Evolutionary conservation across 1,284 basidiomycete genomes (phyloP).

Genomic region (Thelephora terrestris): DNA sequence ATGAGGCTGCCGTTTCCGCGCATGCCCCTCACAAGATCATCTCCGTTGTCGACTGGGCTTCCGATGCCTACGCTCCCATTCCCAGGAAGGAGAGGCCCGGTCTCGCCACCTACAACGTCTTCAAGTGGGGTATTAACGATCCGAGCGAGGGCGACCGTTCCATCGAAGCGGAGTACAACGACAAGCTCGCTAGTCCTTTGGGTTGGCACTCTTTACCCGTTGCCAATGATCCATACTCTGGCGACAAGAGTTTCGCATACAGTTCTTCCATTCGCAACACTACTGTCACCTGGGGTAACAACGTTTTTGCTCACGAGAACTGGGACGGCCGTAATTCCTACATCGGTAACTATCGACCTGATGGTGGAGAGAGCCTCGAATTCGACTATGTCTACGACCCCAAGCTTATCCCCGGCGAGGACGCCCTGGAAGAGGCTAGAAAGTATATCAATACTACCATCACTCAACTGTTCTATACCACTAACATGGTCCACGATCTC

Average conservation of each 20-base stretch:
- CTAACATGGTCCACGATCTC: conserved; percentile 74
- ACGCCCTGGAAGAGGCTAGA: conserved; percentile 56
- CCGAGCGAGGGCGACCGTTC: conserved; percentile 52
- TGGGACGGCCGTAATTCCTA: conserved; percentile 77
- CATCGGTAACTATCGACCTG: conserved; percentile 74
- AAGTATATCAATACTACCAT: conserved; percentile 81
- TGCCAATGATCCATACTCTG: conserved; percentile 40
- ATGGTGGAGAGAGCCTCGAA: conserved; percentile 38
- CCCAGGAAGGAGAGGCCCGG: conserved; percentile 27
- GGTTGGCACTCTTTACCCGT: conserved; percentile 80
- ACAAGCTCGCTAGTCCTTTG: conserved; percentile 67
- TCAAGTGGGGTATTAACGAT: conserved; percentile 68
- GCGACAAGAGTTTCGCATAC: conserved; percentile 13
- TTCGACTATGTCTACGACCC: conserved; percentile 72
- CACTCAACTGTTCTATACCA: conserved; percentile 89
- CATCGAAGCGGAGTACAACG: conserved; percentile 51
- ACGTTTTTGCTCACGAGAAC: conserved; percentile 84
- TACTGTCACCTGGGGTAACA: conserved; percentile 84
- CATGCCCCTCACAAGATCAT: conserved; percentile 58
- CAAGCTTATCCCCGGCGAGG: conserved; percentile 33
- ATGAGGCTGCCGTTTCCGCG: conserved; percentile 63
- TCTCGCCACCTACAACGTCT: conserved; percentile 58
- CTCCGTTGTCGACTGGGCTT: conserved; percentile 77
- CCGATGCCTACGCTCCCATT: conserved; percentile 38
- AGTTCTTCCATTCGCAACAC: conserved; percentile 44